Evolutionary conservation across 371 early-diverging fungal genomes (phyloP).

Genomic region (Cokeromyces recurvatus): DNA sequence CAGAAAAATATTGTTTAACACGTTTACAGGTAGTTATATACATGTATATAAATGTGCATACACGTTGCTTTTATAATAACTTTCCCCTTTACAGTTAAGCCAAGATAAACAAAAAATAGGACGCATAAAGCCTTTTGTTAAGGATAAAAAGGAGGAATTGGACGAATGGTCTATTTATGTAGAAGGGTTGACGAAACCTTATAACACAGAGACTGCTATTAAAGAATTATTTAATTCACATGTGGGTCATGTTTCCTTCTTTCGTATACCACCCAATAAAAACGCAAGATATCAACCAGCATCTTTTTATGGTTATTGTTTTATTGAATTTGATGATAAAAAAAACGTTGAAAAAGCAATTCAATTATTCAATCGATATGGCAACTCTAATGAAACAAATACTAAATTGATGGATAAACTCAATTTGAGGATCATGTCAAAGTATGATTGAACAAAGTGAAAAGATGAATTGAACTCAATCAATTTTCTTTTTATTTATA

Average conservation of each 20-base stretch:
- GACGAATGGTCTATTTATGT: constrained; percentile 44
- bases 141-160: constrained; percentile 22
- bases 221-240: constrained; percentile 15
- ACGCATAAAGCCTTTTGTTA: constrained; percentile 32
- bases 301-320: constrained; percentile 32
- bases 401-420: constrained; percentile 5
- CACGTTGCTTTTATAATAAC: neutral
- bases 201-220: constrained; percentile 21
- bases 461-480: neutral
- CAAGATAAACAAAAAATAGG: constrained; percentile 10
- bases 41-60: neutral
- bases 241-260: constrained; percentile 31
- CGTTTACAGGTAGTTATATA: constrained; percentile 22
- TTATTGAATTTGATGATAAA: constrained; percentile 37
- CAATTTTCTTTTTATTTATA: neutral
- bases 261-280: constrained; percentile 27
- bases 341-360: constrained; percentile 26
- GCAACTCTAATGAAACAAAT: neutral
- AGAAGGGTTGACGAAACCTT: constrained; percentile 25
- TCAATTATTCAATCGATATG: constrained; percentile 12
- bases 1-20: constrained; percentile 2
- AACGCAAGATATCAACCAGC: neutral
- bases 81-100: neutral
- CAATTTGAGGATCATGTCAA: constrained; percentile 34
- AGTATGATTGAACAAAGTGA: constrained; percentile 22